These are phyloP conservation scores for Suillus paluster DNA, from an alignment of 768 basidiomycete species.

Conservation along the genomic window DNA sequence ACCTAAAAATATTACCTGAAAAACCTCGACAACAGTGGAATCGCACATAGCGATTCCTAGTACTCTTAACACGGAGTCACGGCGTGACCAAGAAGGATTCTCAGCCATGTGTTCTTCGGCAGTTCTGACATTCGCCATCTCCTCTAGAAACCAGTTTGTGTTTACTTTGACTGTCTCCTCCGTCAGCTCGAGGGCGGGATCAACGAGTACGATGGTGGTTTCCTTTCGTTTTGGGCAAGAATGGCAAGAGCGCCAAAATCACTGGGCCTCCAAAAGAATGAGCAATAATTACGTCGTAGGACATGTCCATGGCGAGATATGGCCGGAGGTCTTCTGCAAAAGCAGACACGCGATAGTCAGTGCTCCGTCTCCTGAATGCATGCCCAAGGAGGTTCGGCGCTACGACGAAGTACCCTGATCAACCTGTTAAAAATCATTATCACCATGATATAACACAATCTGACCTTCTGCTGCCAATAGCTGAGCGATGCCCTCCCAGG, in stretches of 20 bases:
- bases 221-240: conserved; percentile 14
- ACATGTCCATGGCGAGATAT: conserved; percentile 14
- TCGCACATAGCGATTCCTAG: conserved; percentile 13
- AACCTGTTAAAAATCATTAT: neutral
- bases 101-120: conserved; percentile 4
- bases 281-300: conserved; percentile 23
- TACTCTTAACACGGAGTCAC: conserved; percentile 15
- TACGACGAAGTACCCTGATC: conserved; percentile 26
- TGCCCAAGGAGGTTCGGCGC: conserved; percentile 32
- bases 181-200: conserved; percentile 11
- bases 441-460: neutral
- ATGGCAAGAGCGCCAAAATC: conserved; percentile 18
- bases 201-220: conserved; percentile 16
- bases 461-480: conserved; percentile 22
- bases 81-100: conserved; percentile 25
- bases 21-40: neutral
- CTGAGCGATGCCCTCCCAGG: conserved; percentile 19
- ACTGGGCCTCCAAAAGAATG: conserved; percentile 24
- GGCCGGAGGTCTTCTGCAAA: conserved; percentile 11
- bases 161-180: neutral
- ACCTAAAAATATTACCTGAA: neutral
- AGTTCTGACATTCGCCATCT: neutral
- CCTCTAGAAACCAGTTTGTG: neutral
- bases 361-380: conserved; percentile 11
- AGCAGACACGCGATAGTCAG: neutral